A percentile compares a stretch with the other conserved stretches of the same genome.
These are phyloP conservation scores for Saitozyma podzolica DNA, from an alignment of 768 basidiomycete species.

Conservation along the genomic window DNA sequence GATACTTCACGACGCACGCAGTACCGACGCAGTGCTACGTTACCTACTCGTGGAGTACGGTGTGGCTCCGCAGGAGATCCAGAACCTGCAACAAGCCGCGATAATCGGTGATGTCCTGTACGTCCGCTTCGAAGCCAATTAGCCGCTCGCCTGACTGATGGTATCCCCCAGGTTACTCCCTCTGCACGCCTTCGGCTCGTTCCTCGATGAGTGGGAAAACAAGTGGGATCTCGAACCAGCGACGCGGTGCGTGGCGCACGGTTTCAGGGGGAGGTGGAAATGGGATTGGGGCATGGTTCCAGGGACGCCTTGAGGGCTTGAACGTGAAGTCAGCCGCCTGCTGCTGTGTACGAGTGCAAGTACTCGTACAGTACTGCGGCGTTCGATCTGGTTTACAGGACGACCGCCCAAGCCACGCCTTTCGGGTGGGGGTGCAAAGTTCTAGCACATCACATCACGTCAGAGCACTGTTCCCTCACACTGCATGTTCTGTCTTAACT, in stretches of 20 bases:
- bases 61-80: slow-evolving; percentile 8
- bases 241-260: slow-evolving; percentile 14
- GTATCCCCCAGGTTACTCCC: slow-evolving; percentile 10
- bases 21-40: slow-evolving; percentile 20
- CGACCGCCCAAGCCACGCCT: background rate
- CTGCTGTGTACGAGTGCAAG: no score
- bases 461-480: no score
- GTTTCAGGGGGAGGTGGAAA: slow-evolving; percentile 21
- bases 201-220: background rate
- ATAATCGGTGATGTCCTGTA: slow-evolving; percentile 19
- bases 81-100: slow-evolving; percentile 1
- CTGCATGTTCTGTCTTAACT: no score
- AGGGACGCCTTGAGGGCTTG: no score
- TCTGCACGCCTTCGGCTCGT: slow-evolving; percentile 12
- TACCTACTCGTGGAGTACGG: slow-evolving; percentile 21
- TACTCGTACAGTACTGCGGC: no score
- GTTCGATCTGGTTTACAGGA: no score
- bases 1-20: background rate
- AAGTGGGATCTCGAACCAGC: slow-evolving; percentile 9
- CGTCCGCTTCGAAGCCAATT: background rate
- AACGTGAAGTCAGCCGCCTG: no score
- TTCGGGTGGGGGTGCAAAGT: background rate
- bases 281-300: background rate
- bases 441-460: no score
- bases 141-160: background rate